Evolutionary conservation across 148 eudicot species (phyloP), one percentile per base, ranked within the genome.

Genomic region (Spergularia bocconei): DNA sequence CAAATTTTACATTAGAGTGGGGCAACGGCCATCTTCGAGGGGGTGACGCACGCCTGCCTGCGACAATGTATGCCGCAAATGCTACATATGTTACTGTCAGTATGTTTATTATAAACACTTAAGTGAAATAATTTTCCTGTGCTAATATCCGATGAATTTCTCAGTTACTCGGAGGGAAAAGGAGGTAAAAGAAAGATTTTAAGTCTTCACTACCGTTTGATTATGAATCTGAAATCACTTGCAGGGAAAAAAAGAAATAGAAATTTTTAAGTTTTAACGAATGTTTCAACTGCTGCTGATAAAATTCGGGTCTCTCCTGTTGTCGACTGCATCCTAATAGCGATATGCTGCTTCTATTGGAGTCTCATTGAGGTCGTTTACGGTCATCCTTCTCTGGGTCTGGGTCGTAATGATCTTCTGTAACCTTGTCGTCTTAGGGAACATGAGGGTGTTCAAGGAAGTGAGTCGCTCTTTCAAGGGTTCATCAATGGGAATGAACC

Each of bases 401-500:
- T 4, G 51, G 10, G 14, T 48, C 36, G 10, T 25, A 19, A 79
- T 20, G n/a, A 10, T 6, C 71, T 89, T 89, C 36, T 83, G 83
- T 13, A 90, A 47, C 60, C 93, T 80, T 13, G 74, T 11, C 13
- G 88, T 81, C 54, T 63, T 80, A 12, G 86, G 91, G 71, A 90
- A 86, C 87, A 79, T 88, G 13, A 90, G 16, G 15, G 84, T 81
- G 68, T 85, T 86, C 17, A 68, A 39, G 7, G 5, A 25, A 29
- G 11, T 69, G 14, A 88, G 61, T 10, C 85, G 80, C 15, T 54
- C 73, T 36, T 20, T 54, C 51, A 68, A 47, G 1, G 38, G 25
- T 0, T 59, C 47, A 1, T 78, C 63, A 2, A 84, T 21, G 9
- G 20, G 62, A 2, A 6, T 23, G 62, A 86, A 90, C 53, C 80